Percentiles rank a stretch among this genome's conserved stretches.
Conservation (phyloP, 768 basidiomycete genomes). For the Sistotremastrum suecicum region DNA sequence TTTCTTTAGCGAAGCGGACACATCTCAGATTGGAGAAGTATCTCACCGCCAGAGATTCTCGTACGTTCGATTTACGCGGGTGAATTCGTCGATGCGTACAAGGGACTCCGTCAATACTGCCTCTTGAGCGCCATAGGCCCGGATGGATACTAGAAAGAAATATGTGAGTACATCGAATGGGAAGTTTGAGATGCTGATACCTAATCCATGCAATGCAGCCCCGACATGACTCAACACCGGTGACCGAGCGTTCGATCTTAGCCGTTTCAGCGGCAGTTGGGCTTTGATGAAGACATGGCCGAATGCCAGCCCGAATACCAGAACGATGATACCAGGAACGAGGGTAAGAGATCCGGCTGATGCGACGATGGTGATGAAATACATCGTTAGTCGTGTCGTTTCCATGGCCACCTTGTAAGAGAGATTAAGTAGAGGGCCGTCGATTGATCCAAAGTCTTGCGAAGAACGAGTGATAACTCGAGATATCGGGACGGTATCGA, state of each 20-base stretch:
- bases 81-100: conserved; percentile 39
- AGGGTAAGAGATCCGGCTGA: conserved; percentile 15
- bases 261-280: conserved; percentile 22
- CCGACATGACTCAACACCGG: conserved; percentile 29
- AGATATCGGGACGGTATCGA: conserved; percentile 20
- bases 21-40: not conserved
- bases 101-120: conserved; percentile 30
- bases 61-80: conserved; percentile 29
- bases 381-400: conserved; percentile 7
- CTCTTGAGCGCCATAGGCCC: conserved; percentile 49
- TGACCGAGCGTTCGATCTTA: conserved; percentile 21
- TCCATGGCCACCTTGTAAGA: not conserved
- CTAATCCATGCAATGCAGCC: conserved; percentile 43
- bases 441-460: conserved; percentile 18
- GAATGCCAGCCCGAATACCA: conserved; percentile 25
- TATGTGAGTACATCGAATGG: not conserved
- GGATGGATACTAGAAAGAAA: conserved; percentile 27
- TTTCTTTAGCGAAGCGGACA: not conserved
- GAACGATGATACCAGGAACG: conserved; percentile 29
- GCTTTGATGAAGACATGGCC: conserved; percentile 26
- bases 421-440: conserved; percentile 1
- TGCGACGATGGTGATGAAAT: conserved; percentile 2
- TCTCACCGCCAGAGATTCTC: conserved; percentile 33
- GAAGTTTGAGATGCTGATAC: conserved; percentile 7
- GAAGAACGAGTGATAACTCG: conserved; percentile 20